These are phyloP conservation scores for Fusarium sp. DNA, from an alignment of 2,329 filamentous ascomycete species.

Conservation along the genomic window DNA sequence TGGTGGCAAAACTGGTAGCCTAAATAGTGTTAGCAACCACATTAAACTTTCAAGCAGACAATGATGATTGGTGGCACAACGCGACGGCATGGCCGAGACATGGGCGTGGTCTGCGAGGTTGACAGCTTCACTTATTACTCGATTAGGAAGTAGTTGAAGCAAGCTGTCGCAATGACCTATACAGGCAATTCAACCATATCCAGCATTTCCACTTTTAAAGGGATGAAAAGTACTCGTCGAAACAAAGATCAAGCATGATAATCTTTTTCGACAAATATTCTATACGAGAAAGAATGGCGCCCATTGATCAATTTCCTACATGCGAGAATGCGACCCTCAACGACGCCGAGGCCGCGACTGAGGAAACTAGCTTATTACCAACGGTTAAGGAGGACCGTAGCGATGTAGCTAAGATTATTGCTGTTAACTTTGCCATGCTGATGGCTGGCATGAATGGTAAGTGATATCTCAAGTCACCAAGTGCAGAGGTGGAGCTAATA, in stretches of 20 bases:
- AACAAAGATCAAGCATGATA: not conserved
- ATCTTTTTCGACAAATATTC: not conserved
- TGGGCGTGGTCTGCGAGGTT: too few species aligned
- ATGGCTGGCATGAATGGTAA: not conserved
- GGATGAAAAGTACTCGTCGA: not conserved
- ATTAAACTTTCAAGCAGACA: not conserved
- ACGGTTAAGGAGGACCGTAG: not conserved
- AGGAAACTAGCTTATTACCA: not conserved
- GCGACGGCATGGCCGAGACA: not conserved
- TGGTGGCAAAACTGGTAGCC: not conserved
- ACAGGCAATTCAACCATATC: not conserved
- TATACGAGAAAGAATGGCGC: not conserved
- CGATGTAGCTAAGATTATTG: not conserved
- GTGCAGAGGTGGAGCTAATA: too few species aligned
- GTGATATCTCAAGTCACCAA: not conserved
- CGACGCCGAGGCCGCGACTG: not conserved
- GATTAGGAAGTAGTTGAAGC: not conserved
- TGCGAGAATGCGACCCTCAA: not conserved
- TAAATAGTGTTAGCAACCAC: not conserved
- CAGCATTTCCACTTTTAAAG: not conserved
- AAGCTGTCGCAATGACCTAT: not conserved
- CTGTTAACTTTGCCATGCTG: not conserved
- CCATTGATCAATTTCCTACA: not conserved
- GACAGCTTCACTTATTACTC: not conserved
- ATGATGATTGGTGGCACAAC: not conserved